These are phyloP conservation scores for Fusarium pseudocircinatum DNA, from an alignment of 2,329 filamentous ascomycete genomes.

Conservation along the genomic window DNA sequence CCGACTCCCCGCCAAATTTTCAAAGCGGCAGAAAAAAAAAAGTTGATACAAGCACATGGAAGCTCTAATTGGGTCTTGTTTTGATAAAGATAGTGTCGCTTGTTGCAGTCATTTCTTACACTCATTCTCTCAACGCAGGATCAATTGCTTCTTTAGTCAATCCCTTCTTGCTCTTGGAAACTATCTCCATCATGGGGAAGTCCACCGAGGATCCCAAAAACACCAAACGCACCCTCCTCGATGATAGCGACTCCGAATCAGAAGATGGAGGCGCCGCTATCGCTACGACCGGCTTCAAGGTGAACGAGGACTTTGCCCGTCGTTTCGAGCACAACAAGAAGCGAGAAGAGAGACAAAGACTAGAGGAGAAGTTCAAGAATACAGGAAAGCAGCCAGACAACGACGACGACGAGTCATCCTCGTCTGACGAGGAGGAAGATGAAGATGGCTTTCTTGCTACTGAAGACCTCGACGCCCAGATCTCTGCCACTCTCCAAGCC, in stretches of 20 bases:
- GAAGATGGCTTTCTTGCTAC: conserved; percentile 90
- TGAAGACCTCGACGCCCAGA: conserved; percentile 84
- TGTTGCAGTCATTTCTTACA: conserved; percentile 5
- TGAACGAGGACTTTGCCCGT: conserved; percentile 90
- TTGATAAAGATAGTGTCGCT: conserved; percentile 20
- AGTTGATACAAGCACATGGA: conserved; percentile 20
- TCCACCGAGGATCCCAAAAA: conserved; percentile 47
- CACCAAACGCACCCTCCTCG: conserved; percentile 62
- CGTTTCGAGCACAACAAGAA: conserved; percentile 98
- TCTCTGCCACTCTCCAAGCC: conserved; percentile 85
- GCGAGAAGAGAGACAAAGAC: conserved; percentile 81
- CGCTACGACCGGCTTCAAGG: conserved; percentile 68
- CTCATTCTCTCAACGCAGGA: neutral
- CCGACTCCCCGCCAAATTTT: conserved; percentile 48
- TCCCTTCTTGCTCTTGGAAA: neutral
- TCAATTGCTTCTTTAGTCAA: neutral
- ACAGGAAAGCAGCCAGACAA: conserved; percentile 54
- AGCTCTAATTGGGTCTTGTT: conserved; percentile 29
- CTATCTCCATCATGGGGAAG: conserved; percentile 22
- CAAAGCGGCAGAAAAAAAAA: conserved; percentile 45
- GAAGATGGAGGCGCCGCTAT: conserved; percentile 55
- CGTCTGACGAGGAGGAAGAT: conserved; percentile 85
- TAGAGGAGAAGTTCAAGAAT: conserved; percentile 85
- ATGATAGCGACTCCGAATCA: conserved; percentile 63
- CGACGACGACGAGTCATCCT: conserved; percentile 67